Percentiles rank a stretch among this genome's conserved stretches.
Conservation (phyloP, 2,329 filamentous ascomycete genomes). For the Pseudogymnoascus sp. region DNA sequence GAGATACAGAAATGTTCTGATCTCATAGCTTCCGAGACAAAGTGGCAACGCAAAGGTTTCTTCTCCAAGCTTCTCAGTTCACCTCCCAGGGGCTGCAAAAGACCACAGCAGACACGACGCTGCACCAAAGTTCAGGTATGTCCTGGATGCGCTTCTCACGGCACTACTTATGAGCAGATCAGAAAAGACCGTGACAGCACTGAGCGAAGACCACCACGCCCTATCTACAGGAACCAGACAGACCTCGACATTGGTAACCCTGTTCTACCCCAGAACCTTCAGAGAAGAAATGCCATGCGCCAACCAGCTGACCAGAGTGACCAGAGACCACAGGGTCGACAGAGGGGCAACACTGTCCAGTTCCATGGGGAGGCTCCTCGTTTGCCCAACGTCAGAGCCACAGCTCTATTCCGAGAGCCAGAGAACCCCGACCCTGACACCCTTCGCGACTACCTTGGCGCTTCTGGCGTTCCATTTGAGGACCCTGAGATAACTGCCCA, state of each 20-base stretch:
- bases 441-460: not conserved
- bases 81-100: not conserved
- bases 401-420: not conserved
- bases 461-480: not conserved
- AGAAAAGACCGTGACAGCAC: not conserved
- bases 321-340: not conserved
- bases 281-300: not conserved
- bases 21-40: not conserved
- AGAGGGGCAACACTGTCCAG: not conserved
- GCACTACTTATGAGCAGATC: not conserved
- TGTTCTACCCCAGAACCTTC: not conserved
- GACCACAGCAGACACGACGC: not conserved
- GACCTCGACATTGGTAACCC: not conserved
- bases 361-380: not conserved
- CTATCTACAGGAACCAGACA: not conserved
- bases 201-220: not conserved
- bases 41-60: not conserved
- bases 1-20: not conserved
- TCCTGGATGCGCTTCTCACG: not conserved
- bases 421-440: not conserved
- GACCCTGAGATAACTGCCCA: not conserved
- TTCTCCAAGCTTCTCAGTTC: not conserved
- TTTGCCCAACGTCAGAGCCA: not conserved
- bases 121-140: not conserved
- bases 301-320: not conserved